phyloP scores from a whole-genome alignment of 2,329 filamentous ascomycete genomes.

The Aspergillus oerlinghausenensis region DNA sequence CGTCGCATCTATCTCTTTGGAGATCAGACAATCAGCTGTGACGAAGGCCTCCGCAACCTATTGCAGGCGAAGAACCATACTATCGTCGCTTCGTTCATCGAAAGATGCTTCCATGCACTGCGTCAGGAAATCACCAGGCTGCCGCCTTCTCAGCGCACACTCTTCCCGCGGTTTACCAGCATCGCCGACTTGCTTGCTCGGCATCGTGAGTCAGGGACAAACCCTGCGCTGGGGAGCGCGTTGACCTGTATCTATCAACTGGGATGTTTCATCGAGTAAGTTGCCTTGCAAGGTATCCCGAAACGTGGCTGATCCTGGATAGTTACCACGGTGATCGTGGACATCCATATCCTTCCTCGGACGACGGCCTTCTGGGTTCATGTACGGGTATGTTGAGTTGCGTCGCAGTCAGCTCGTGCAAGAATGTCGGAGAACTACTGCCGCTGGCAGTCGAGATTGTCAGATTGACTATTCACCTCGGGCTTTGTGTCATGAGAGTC shows the following conservation, averaged over 20 bases:
- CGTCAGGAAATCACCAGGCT: conserved; percentile 37
- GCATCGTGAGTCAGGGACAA: conserved; percentile 28
- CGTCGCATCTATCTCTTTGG: conserved; percentile 43
- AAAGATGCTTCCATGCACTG: conserved; percentile 39
- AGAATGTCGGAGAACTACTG: conserved; percentile 40
- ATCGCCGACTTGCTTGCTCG: conserved; percentile 35
- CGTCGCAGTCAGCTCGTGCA: conserved; percentile 36
- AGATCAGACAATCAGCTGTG: conserved; percentile 43
- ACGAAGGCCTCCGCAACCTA: conserved; percentile 38
- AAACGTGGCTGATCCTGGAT: conserved; percentile 10
- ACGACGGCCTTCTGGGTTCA: conserved; percentile 37
- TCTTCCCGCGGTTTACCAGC: conserved; percentile 38
- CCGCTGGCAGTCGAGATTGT: conserved; percentile 40
- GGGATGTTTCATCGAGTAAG: conserved; percentile 43
- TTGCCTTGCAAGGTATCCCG: neutral
- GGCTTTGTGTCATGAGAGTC: conserved; percentile 36
- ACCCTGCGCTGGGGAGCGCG: conserved; percentile 40
- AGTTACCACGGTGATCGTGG: conserved; percentile 42
- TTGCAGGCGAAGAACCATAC: conserved; percentile 41
- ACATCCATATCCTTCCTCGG: conserved; percentile 35
- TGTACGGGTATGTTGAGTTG: conserved; percentile 42
- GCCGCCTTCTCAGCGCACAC: conserved; percentile 29
- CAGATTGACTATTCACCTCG: conserved; percentile 41
- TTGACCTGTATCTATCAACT: conserved; percentile 43
- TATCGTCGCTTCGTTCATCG: conserved; percentile 39